Conservation (phyloP, 2,329 filamentous ascomycete species). For the Sporothrix pseudoabietina region DNA sequence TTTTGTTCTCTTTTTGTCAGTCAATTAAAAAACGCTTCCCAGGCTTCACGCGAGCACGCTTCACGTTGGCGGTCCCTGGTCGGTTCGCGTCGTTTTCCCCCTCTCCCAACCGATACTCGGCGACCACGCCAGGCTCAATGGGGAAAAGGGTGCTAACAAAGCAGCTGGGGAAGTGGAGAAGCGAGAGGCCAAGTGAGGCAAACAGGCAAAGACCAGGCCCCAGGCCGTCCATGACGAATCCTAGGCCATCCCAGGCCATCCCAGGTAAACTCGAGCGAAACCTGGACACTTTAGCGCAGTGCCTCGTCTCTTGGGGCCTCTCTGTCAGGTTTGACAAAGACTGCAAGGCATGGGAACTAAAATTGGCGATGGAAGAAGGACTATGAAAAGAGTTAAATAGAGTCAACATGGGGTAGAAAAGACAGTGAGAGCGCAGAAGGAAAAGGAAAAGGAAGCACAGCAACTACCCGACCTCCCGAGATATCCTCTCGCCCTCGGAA, state of each 20-base stretch:
- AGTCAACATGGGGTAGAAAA: neutral
- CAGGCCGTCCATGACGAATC: neutral
- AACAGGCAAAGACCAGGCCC: no score
- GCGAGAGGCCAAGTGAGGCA: neutral
- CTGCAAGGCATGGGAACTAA: neutral
- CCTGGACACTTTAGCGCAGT: neutral
- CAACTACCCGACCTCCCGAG: neutral
- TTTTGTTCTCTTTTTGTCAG: neutral
- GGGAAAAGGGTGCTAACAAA: neutral
- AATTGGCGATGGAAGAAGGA: neutral
- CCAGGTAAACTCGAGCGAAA: no score
- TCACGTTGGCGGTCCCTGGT: neutral
- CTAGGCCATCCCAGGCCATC: neutral
- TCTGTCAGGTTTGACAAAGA: constrained; percentile 17
- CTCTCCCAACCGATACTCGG: neutral
- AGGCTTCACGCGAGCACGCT: no score
- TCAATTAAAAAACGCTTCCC: neutral
- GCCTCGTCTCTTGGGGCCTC: neutral
- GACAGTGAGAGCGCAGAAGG: no score
- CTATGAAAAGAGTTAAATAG: neutral
- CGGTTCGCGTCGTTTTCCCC: neutral
- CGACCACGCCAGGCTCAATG: neutral
- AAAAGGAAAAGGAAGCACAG: neutral
- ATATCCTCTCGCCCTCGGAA: neutral
- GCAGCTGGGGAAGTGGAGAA: constrained; percentile 16